These are phyloP conservation scores for Bryoerythrophyllum caledonicum DNA, from an alignment of 225 moss, liverwort and hornwort species.

Conservation along the genomic window DNA sequence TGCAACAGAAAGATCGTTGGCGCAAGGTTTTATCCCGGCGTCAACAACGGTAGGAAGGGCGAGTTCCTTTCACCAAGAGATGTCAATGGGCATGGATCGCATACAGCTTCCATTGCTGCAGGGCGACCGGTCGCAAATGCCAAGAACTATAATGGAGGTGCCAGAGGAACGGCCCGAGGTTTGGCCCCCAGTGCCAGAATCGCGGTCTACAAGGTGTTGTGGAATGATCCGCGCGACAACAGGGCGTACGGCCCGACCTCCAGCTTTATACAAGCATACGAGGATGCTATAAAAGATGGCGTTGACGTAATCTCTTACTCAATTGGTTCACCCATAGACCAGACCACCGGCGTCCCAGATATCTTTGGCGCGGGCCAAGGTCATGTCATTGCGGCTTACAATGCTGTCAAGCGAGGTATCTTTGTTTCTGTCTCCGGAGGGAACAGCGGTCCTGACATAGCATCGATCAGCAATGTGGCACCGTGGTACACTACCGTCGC, in stretches of 20 bases:
- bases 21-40: too few relatives aligned
- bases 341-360: neutral
- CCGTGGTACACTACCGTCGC: too few relatives aligned
- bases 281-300: neutral
- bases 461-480: constrained; percentile 42
- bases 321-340: neutral
- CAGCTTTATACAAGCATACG: neutral
- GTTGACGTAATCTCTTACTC: neutral
- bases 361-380: rapidly evolving
- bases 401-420: neutral
- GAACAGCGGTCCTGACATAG: constrained; percentile 7
- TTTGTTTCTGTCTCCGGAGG: constrained; percentile 13
- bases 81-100: neutral
- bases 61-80: neutral
- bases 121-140: neutral
- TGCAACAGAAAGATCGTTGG: too few relatives aligned
- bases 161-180: neutral
- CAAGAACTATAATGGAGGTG: neutral
- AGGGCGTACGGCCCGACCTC: too few relatives aligned
- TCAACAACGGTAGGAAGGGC: neutral
- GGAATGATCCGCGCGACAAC: neutral
- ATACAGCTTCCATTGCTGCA: neutral
- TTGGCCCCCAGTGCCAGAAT: constrained; percentile 1
- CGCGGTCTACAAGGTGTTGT: neutral
- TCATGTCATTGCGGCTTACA: neutral